These are phyloP conservation scores for Naganishia kalamii DNA, from an alignment of 768 basidiomycete genomes.

Conservation along the genomic window DNA sequence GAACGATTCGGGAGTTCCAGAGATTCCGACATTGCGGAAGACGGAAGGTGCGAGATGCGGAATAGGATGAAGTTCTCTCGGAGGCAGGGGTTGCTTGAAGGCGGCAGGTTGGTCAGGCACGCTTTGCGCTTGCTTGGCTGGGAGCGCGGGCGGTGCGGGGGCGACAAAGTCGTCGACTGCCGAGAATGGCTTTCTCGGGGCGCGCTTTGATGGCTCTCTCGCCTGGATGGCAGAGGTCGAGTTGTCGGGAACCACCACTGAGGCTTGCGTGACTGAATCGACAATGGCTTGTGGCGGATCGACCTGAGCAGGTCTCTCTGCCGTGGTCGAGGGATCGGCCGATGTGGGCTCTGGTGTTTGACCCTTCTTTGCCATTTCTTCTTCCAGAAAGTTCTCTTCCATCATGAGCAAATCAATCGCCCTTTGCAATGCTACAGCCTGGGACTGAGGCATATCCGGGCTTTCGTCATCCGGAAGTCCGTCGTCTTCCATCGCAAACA, in stretches of 20 bases:
- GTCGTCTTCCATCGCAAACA: not conserved
- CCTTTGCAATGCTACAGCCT: not conserved
- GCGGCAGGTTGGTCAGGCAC: not conserved
- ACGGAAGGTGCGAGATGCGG: not conserved
- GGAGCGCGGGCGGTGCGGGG: not conserved
- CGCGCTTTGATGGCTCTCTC: not conserved
- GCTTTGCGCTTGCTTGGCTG: not conserved
- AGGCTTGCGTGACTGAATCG: not conserved
- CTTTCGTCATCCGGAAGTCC: not conserved
- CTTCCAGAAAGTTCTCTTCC: conserved; percentile 1
- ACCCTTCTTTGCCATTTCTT: not conserved
- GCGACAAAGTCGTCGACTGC: not conserved
- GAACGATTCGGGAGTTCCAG: not conserved
- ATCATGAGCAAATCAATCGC: conserved; percentile 6
- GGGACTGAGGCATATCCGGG: not conserved
- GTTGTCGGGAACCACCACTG: not conserved
- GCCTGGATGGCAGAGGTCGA: not conserved
- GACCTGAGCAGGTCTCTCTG: not conserved
- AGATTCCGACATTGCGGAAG: not conserved
- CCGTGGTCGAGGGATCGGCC: not conserved
- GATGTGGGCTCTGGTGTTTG: not conserved
- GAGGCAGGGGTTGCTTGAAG: not conserved
- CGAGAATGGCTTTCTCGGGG: not conserved
- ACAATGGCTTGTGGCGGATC: not conserved
- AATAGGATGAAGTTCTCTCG: not conserved